phyloP scores from a whole-genome alignment of 1,284 basidiomycete species.

The Singerocomus rubriflavus region DNA sequence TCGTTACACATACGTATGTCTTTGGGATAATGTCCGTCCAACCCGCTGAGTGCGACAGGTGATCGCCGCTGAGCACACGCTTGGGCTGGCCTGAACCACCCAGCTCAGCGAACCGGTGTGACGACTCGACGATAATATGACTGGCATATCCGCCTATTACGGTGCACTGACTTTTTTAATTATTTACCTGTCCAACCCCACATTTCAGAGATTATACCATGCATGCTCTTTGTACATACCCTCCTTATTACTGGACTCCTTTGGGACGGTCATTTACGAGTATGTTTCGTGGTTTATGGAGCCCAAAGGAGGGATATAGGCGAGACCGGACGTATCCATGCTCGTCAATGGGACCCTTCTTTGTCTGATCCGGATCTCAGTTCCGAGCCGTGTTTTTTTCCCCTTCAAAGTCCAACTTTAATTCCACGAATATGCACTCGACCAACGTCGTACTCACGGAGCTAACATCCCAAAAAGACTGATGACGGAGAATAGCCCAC shows the following conservation, averaged over 20 bases:
- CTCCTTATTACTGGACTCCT: neutral
- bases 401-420: too few relatives aligned
- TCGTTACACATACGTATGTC: neutral
- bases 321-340: too few relatives aligned
- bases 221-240: conserved; percentile 17
- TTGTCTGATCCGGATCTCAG: too few relatives aligned
- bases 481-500: too few relatives aligned
- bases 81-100: neutral
- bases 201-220: conserved; percentile 16
- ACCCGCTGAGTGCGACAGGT: neutral
- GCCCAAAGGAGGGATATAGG: too few relatives aligned
- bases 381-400: too few relatives aligned
- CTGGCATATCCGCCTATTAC: neutral
- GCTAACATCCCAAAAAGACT: too few relatives aligned
- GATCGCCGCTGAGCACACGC: neutral
- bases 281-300: too few relatives aligned
- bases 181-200: neutral
- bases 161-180: neutral
- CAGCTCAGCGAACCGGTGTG: neutral
- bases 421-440: too few relatives aligned
- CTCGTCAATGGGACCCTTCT: too few relatives aligned
- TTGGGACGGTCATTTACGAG: too few relatives aligned
- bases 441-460: too few relatives aligned
- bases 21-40: conserved; percentile 14
- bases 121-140: neutral